Evolutionary conservation across 106 monocot genomes (phyloP).

Genomic region (Dactylorhiza incarnata): DNA sequence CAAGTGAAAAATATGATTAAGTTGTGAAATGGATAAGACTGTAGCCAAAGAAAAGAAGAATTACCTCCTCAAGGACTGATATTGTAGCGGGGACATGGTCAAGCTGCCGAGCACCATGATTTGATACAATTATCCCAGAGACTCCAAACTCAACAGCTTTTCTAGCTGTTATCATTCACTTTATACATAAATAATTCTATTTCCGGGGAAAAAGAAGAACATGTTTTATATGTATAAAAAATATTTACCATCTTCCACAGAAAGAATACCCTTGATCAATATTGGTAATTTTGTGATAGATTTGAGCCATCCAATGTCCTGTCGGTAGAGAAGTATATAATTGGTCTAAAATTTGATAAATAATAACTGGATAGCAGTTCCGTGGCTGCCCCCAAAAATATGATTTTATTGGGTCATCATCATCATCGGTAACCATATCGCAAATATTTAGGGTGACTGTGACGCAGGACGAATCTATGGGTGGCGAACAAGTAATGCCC

Average conservation of each 20-base stretch:
- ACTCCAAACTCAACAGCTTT: conserved; percentile 56
- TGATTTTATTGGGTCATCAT: too few species aligned
- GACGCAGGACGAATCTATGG: too few species aligned
- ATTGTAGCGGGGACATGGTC: conserved; percentile 78
- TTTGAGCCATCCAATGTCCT: conserved; percentile 74
- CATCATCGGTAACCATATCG: too few species aligned
- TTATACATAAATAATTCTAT: neutral
- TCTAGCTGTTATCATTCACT: conserved; percentile 31
- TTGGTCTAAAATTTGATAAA: neutral
- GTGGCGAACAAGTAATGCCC: too few species aligned
- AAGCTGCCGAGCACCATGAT: conserved; percentile 82
- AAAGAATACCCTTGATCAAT: conserved; percentile 62
- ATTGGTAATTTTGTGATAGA: conserved; percentile 67
- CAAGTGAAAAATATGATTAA: neutral
- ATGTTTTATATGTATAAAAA: neutral
- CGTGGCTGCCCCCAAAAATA: neutral
- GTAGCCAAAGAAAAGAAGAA: neutral
- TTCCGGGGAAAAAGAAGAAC: neutral
- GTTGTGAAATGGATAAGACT: neutral
- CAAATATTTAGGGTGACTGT: too few species aligned
- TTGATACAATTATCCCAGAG: conserved; percentile 81
- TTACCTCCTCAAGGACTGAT: conserved; percentile 77
- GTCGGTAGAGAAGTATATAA: neutral
- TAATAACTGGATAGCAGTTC: neutral
- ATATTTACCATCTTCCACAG: conserved; percentile 63